Percentiles rank a stretch among this genome's conserved stretches.
Evolutionary conservation across 2,329 filamentous ascomycete species (phyloP).

Genomic region (Aureobasidium uvarum): DNA sequence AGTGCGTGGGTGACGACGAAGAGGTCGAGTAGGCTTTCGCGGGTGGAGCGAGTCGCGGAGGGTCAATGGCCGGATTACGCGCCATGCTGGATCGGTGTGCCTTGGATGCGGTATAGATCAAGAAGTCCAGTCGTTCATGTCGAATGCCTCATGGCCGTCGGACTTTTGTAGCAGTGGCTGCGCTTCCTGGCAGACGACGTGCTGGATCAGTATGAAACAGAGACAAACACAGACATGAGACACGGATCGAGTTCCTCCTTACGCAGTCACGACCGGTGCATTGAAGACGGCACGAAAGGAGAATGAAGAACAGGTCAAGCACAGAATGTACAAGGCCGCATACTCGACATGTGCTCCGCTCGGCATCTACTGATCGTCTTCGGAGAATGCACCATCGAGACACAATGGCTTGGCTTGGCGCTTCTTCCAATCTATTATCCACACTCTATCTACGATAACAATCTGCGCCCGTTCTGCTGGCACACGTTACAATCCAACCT

Average conservation of each 20-base stretch:
- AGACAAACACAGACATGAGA: constrained; percentile 2
- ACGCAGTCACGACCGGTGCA: not conserved
- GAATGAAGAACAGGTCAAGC: not conserved
- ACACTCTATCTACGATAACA: not conserved
- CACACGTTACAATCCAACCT: constrained; percentile 17
- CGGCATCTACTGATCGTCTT: constrained; percentile 10
- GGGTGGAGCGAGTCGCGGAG: constrained; percentile 29
- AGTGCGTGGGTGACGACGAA: constrained; percentile 31
- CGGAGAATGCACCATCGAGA: constrained; percentile 10
- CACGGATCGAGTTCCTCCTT: not conserved
- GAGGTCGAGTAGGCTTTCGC: constrained; percentile 10
- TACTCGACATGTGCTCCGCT: not conserved
- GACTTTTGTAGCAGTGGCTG: constrained; percentile 3
- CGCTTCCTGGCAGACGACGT: constrained; percentile 3
- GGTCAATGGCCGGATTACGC: constrained; percentile 35
- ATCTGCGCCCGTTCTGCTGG: not conserved
- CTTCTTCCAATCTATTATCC: constrained; percentile 1
- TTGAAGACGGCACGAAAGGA: not conserved
- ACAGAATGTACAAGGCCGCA: not conserved
- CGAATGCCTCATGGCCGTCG: not conserved
- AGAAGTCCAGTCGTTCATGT: not conserved
- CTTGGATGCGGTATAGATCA: not conserved
- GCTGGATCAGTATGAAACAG: constrained; percentile 18
- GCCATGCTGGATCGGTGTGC: constrained; percentile 28
- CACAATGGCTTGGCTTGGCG: constrained; percentile 8